These are phyloP conservation scores for Eimeria praecox DNA, from an alignment of 169 alveolate species.

Conservation along the genomic window DNA sequence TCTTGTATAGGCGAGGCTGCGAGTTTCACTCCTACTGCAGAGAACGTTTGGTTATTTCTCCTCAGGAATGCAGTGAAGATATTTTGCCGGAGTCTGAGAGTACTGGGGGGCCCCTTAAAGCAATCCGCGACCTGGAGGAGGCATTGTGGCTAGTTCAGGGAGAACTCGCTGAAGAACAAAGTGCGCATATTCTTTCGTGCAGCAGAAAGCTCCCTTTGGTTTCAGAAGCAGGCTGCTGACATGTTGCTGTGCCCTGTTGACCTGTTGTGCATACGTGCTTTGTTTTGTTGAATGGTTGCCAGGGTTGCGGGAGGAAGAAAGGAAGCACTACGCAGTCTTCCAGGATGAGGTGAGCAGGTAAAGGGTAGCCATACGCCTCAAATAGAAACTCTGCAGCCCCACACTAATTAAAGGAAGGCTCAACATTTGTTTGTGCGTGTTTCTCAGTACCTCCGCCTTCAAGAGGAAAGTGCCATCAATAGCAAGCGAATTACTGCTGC, in stretches of 20 bases:
- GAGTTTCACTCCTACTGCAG: background rate
- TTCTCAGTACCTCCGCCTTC: conserved; percentile 70
- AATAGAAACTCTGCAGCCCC: background rate
- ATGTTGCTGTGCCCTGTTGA: background rate
- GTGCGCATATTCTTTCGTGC: conserved; percentile 9
- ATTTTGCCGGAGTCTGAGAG: background rate
- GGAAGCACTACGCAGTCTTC: conserved; percentile 36
- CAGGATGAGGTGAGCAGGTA: conserved; percentile 61
- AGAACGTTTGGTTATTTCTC: background rate
- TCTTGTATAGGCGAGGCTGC: background rate
- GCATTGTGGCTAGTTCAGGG: conserved; percentile 74
- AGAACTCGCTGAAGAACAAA: conserved; percentile 57
- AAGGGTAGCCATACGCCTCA: background rate
- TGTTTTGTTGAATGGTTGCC: background rate
- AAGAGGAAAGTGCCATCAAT: conserved; percentile 54
- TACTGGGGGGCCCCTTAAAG: background rate
- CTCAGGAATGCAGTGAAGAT: conserved; percentile 32
- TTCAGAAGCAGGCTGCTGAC: background rate
- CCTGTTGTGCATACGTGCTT: background rate
- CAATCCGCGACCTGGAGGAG: conserved; percentile 49
- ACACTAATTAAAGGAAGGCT: background rate
- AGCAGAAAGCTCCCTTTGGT: background rate
- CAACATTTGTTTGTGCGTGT: background rate
- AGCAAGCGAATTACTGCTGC: conserved; percentile 73
- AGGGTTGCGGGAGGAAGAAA: conserved; percentile 62